These are phyloP conservation scores for Cynara cardunculus DNA, from an alignment of 129 eudicot genomes.

Conservation along the genomic window DNA sequence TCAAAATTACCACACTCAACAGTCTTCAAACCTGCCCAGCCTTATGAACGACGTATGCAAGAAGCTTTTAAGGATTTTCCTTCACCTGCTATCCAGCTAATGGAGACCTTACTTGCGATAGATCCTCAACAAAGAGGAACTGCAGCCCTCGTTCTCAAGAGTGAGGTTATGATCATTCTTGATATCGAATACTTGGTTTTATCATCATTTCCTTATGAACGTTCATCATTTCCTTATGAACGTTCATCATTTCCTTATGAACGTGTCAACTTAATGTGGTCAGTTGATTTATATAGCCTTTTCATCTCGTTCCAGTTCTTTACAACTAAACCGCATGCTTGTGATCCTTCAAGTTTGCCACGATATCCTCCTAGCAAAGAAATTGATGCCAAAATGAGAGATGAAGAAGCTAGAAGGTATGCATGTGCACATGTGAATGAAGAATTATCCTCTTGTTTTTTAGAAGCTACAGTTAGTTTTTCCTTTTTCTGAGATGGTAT, in stretches of 20 bases:
- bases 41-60: constrained; percentile 55
- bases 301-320: constrained; percentile 53
- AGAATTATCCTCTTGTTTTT: neutral
- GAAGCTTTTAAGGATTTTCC: constrained; percentile 77
- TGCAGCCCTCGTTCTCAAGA: constrained; percentile 65
- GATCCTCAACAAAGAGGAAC: constrained; percentile 76
- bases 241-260: no score
- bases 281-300: neutral
- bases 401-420: constrained; percentile 81
- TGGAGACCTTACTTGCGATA: constrained; percentile 72
- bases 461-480: neutral
- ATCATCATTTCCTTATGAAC: neutral
- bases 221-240: no score
- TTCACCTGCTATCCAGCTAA: constrained; percentile 55
- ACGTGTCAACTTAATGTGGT: constrained; percentile 2
- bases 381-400: constrained; percentile 78
- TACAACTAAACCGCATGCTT: constrained; percentile 61
- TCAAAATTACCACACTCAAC: constrained; percentile 68
- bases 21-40: constrained; percentile 64
- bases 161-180: constrained; percentile 47
- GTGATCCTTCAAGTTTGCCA: constrained; percentile 85
- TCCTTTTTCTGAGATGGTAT: neutral
- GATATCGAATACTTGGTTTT: neutral
- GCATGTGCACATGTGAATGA: neutral
- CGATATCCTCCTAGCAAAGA: constrained; percentile 96